phyloP scores from a whole-genome alignment of 805 yeast species.

The Monosporozyma solicola region DNA sequence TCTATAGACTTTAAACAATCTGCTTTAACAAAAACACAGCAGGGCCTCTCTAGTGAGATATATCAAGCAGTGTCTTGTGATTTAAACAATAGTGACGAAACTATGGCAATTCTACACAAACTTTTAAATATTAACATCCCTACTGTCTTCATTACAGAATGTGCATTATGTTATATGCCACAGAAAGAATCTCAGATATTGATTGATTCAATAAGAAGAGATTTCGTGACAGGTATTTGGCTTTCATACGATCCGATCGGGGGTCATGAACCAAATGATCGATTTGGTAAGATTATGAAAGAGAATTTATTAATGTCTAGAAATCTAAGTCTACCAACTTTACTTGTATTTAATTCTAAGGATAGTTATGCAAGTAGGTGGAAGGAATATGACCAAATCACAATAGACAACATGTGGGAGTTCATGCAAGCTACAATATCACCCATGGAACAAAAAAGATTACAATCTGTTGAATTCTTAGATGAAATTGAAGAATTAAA shows the following conservation, averaged over 20 bases:
- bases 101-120: conserved; percentile 11
- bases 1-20: conserved; percentile 36
- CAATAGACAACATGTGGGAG: conserved; percentile 29
- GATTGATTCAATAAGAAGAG: conserved; percentile 27
- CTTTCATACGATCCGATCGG: conserved; percentile 55
- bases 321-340: conserved; percentile 35
- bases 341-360: conserved; percentile 33
- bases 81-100: conserved; percentile 24
- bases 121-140: conserved; percentile 27
- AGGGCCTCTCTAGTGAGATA: conserved; percentile 6
- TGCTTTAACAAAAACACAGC: conserved; percentile 5
- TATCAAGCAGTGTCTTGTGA: conserved; percentile 30
- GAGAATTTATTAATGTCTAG: conserved; percentile 41
- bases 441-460: conserved; percentile 32
- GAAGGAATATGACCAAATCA: background rate
- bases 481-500: conserved; percentile 54
- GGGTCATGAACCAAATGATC: conserved; percentile 32
- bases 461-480: conserved; percentile 41
- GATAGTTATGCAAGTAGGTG: conserved; percentile 22
- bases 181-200: conserved; percentile 35
- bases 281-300: conserved; percentile 48
- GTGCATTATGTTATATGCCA: conserved; percentile 46
- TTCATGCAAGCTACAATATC: conserved; percentile 28
- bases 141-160: conserved; percentile 47
- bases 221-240: conserved; percentile 20